These are phyloP conservation scores for Cymodocea nodosa DNA, from an alignment of 116 monocot species.

Conservation along the genomic window DNA sequence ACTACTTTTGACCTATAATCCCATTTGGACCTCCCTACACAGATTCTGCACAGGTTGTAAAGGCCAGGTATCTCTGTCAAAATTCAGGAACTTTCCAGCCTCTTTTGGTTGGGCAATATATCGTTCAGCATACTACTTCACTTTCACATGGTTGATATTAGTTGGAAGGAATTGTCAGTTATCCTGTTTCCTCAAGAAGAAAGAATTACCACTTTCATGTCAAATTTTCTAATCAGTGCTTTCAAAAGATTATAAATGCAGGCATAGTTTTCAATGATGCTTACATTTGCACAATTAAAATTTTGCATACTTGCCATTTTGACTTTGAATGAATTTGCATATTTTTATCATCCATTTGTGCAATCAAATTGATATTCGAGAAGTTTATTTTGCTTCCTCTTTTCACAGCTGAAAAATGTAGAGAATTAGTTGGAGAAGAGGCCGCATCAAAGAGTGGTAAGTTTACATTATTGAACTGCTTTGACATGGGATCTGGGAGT, in stretches of 20 bases:
- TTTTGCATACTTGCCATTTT: neutral
- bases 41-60: neutral
- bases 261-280: too few relatives aligned
- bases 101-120: too few relatives aligned
- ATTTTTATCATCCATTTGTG: neutral
- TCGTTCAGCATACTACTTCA: too few relatives aligned
- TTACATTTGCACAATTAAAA: too few relatives aligned
- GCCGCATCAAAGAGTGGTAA: slow-evolving; percentile 75
- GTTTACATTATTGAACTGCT: slow-evolving; percentile 77
- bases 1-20: neutral
- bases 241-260: too few relatives aligned
- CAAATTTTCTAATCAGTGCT: too few relatives aligned
- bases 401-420: slow-evolving; percentile 76
- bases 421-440: slow-evolving; percentile 77
- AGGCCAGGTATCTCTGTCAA: neutral
- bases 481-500: slow-evolving; percentile 78
- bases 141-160: too few relatives aligned
- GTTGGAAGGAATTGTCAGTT: too few relatives aligned
- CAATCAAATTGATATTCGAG: neutral
- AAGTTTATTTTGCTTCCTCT: neutral
- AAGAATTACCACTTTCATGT: too few relatives aligned
- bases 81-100: too few relatives aligned
- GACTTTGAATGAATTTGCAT: neutral
- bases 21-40: neutral
- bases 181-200: too few relatives aligned